Evolutionary conservation across 148 eudicot genomes (phyloP), one percentile per base, ranked within the genome.

Genomic region (Amaranthus cruentus): DNA sequence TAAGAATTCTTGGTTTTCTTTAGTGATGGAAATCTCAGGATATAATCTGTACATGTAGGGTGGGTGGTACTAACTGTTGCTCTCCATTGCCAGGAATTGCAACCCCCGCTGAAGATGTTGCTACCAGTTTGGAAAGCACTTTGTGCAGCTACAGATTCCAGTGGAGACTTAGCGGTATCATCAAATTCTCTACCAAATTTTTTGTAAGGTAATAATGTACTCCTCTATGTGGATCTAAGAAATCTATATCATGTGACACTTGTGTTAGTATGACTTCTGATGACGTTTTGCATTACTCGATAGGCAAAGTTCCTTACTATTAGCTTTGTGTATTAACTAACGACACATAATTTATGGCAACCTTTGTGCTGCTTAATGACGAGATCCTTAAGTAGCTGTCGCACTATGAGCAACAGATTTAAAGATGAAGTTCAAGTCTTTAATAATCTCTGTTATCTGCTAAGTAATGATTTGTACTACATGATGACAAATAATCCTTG

Each of bases 91-190:
- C 82, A 93, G 98, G 88, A 86, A 77, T 71, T 84, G 56, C 87
- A 75, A 38, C 97, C 96, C 60, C 95, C 97, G 47, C 79, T 91
- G 50, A 80, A 86, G 79, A 89, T 88, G 88, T 76, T 91, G 77
- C 84, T 82, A 55, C 96, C 90, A 6, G 74, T 91, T 66, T 88
- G 97, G 92, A 87, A 87, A 73, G 92, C 92, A 64, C 80, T 91
- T 54, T 86, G 90, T 69, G 76, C 82, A 51, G 87, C 88, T 14
- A 77, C 85, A 10, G 81, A 79, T 51, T 65, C 77, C 71, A 64
- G 61, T 67, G 81, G 74, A 57, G 49, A 66, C 55, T 58, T 56
- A n/a, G 73, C 38, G n/a, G 21, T 54, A 53, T 50, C 38, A 59
- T 58, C 75, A 69, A 66, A 65, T 53, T 7, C 50, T 62, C 3